These are phyloP conservation scores for Akanthomyces dipterigenus DNA, from an alignment of 2,329 filamentous ascomycete species.

Conservation along the genomic window DNA sequence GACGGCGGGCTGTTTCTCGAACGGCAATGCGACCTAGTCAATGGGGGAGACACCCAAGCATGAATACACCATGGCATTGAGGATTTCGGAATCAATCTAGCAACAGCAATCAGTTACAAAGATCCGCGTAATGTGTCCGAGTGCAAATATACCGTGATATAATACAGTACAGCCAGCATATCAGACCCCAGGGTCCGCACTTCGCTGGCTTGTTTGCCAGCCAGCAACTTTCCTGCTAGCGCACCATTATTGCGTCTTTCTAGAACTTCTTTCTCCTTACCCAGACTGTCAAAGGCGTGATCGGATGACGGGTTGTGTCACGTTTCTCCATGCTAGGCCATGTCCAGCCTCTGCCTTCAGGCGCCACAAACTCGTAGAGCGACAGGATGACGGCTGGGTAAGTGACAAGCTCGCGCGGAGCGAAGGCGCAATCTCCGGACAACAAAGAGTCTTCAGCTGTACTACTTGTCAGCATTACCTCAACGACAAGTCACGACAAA, in stretches of 20 bases:
- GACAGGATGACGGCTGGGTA: conserved; percentile 29
- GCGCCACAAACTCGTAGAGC: conserved; percentile 30
- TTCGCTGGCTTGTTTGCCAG: too few species aligned
- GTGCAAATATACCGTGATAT: too few species aligned
- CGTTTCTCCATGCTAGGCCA: conserved; percentile 20
- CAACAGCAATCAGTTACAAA: not conserved
- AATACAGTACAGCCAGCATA: too few species aligned
- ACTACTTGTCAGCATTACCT: conserved; percentile 10
- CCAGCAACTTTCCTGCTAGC: too few species aligned
- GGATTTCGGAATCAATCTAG: not conserved
- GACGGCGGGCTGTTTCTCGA: not conserved
- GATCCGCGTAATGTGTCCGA: too few species aligned
- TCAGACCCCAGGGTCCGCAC: too few species aligned
- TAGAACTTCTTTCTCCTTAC: conserved; percentile 21
- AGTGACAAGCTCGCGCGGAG: conserved; percentile 27
- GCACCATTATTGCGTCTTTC: not conserved
- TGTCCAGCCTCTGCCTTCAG: conserved; percentile 22
- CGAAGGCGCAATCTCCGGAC: conserved; percentile 27
- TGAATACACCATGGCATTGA: not conserved
- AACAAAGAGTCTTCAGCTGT: conserved; percentile 27
- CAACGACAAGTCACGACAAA: not conserved
- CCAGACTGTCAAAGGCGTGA: conserved; percentile 25
- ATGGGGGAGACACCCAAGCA: not conserved
- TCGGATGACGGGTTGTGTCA: conserved; percentile 22
- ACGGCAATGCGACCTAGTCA: too few species aligned